Evolutionary conservation across 495 filamentous ascomycete genomes (phyloP), one percentile per base, ranked within the genome.

Genomic region (Sporormia fimetaria): DNA sequence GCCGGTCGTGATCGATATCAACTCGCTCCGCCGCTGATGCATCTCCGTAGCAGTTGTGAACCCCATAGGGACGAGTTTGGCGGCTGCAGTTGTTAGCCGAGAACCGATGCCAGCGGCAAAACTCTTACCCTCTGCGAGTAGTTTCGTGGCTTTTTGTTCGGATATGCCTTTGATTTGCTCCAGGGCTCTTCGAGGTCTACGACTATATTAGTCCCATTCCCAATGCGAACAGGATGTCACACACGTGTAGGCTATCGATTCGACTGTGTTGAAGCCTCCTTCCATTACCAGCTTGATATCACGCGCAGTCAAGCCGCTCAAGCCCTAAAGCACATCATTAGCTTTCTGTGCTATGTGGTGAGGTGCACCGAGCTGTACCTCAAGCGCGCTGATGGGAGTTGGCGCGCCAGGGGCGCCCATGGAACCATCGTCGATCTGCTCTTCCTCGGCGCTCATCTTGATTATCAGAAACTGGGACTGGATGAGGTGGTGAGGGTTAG

Each of bases 21-120:
- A 71, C 58, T 96, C 90, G 58, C 83, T 93, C 58, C 90, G 77
- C 42, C 90, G 78, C 32, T 84, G 84, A 54, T 98, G 90, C 92
- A 98, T 98, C 65, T 98, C 90, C 0, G 90, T 98, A n/a, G 90
- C 90, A 0, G 90, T 98, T 5, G 90, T 98, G 57, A 98, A 98
- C 7, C 90, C 90, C 85, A 98, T 93, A 0, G 90, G 90, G 0
- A 98, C 90, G 26, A 95, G 71, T 61, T 94, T 96, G 11, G 86
- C 84, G 17, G 88, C 90, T 92, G 52, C 42, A 31, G 16, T 21
- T 22, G 37, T 38, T 21, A 46, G 39, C 21, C 16, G 38, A 24
- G 9, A 48, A 17, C 27, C 18, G 16, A 6, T 8, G 4, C 2
- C 58, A 54, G 9, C 2, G 4, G 18, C 10, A 22, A 16, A 34